phyloP scores from a whole-genome alignment of 2,329 filamentous ascomycete genomes.

The Elsinoe fawcettii region DNA sequence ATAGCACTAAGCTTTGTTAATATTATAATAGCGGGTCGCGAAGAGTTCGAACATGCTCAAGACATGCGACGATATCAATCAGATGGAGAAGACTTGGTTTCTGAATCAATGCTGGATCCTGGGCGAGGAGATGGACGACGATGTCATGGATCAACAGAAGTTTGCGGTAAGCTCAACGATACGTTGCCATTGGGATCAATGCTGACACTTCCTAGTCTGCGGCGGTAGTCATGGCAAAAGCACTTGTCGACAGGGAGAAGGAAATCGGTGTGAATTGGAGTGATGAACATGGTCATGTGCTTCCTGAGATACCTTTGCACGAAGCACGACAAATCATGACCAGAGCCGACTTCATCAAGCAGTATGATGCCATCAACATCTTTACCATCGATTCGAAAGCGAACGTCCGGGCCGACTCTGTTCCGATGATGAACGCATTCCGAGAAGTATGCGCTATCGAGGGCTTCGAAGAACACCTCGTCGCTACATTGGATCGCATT shows the following conservation, averaged over 20 bases:
- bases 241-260: slow-evolving; percentile 76
- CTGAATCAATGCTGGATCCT: slow-evolving; percentile 73
- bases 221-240: slow-evolving; percentile 86
- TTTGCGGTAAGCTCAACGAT: slow-evolving; percentile 61
- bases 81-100: slow-evolving; percentile 69
- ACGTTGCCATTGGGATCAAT: neutral
- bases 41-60: slow-evolving; percentile 71
- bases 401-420: slow-evolving; percentile 82
- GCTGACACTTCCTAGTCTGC: slow-evolving; percentile 52
- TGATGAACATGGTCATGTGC: slow-evolving; percentile 58
- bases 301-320: slow-evolving; percentile 75
- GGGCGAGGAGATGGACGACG: slow-evolving; percentile 77
- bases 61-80: slow-evolving; percentile 66
- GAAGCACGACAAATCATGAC: slow-evolving; percentile 90
- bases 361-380: slow-evolving; percentile 87
- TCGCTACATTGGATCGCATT: slow-evolving; percentile 77
- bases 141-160: slow-evolving; percentile 97
- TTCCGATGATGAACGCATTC: slow-evolving; percentile 94
- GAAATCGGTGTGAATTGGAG: slow-evolving; percentile 54
- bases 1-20: neutral
- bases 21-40: slow-evolving; percentile 56
- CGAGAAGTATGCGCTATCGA: slow-evolving; percentile 67
- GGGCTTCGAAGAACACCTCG: slow-evolving; percentile 74
- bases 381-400: slow-evolving; percentile 87
- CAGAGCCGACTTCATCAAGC: slow-evolving; percentile 83